A percentile compares a stretch with the other conserved stretches of the same genome.
Evolutionary conservation across 2,329 filamentous ascomycete species (phyloP).

Genomic region (Aspergillus melleus): DNA sequence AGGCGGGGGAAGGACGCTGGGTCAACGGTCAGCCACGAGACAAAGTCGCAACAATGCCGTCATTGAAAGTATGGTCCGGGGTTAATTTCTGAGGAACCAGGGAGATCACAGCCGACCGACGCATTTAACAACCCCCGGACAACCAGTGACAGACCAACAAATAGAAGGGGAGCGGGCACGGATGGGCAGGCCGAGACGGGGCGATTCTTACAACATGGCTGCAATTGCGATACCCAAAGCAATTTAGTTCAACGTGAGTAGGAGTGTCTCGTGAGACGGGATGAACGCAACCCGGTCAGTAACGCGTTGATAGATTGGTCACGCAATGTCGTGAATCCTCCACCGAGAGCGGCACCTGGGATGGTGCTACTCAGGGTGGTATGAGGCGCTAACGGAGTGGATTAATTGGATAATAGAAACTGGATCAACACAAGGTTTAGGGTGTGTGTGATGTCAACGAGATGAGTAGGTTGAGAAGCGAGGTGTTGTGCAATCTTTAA

Average conservation of each 20-base stretch:
- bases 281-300: background rate
- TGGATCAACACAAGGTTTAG: background rate
- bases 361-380: constrained; percentile 13
- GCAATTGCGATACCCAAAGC: constrained; percentile 7
- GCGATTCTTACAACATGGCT: constrained; percentile 26
- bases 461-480: background rate
- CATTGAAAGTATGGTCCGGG: constrained; percentile 5
- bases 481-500: background rate
- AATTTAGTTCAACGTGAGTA: background rate
- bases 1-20: constrained; percentile 79
- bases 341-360: constrained; percentile 14
- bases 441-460: background rate
- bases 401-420: constrained; percentile 1
- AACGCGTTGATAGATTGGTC: constrained; percentile 7
- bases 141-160: background rate
- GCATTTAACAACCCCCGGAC: background rate
- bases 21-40: constrained; percentile 15
- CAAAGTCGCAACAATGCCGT: constrained; percentile 8
- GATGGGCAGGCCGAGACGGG: background rate
- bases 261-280: background rate
- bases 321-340: constrained; percentile 10
- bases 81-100: background rate
- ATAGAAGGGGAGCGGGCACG: constrained; percentile 3
- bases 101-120: background rate
- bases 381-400: background rate